Base-by-base conservation (phyloP, 1,284 basidiomycete genomes). In the Pholiota adiposa region DNA sequence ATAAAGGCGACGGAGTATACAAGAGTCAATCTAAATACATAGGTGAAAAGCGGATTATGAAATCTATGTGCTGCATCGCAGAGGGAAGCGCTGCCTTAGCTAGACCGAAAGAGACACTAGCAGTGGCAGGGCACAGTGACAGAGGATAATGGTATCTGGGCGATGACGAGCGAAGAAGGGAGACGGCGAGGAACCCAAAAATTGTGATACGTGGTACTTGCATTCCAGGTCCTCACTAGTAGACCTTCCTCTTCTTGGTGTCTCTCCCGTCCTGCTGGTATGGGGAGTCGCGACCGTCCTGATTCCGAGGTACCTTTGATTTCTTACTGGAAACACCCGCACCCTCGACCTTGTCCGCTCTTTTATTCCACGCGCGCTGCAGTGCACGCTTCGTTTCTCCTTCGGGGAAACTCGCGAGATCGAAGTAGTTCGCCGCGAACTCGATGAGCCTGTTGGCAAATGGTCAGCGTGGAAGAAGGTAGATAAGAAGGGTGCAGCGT, bases 391-490 rank as follows among this genome's bases (percentile, higher is more conserved):
- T 94, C 33, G 88, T 85, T 72, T 94, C 90, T 8, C 92, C 87
- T 46, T 90, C 85, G 1, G 83, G 75, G 78, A 94, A 90, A 1
- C 75, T 71, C 3, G 72, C 62, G n/a, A 89, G 62, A 70, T 96
- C 91, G 72, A 88, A 99, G 79, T 98, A 98, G 27, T 72, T 72
- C 0, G 85, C 76, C 0, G 95, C 94, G 65, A 82, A 89, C 71
- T 98, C 95, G 43, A 97, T 75, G 16, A 98, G 77, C 94, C 92
- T 93, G 64, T 18, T 16, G 12, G 56, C 58, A 18, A 56, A 48
- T 59, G 48, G 40, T 55, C 48, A 63, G 31, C 54, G 34, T 31
- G 34, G 56, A 18, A 41, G 34, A 18, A 59, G 36, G 4, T 43
- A 25, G 31, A 34, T 4, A 46, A 23, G 51, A 58, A 33, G 31